Conservation (phyloP, 441 rosid species). For the Iberis amara region DNA sequence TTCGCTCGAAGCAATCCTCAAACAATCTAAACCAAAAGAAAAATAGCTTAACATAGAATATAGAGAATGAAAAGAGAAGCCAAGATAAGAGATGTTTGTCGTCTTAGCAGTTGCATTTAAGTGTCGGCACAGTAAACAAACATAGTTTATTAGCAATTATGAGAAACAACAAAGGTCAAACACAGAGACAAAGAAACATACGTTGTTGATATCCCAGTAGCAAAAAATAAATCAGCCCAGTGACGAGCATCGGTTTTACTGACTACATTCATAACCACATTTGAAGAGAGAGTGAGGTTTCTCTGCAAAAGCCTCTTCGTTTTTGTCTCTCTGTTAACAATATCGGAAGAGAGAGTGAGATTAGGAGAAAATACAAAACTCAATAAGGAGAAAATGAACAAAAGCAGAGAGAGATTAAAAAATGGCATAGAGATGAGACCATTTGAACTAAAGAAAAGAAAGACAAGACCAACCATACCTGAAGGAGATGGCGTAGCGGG, state of each 20-base stretch:
- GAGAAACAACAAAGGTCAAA: constrained; percentile 9
- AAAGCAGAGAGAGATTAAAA: constrained; percentile 4
- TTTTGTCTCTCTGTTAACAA: constrained; percentile 71
- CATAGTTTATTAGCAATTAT: background rate
- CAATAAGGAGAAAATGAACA: constrained; percentile 1
- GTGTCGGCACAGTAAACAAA: constrained; percentile 6
- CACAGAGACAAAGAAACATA: constrained; percentile 35
- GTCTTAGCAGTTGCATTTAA: constrained; percentile 12
- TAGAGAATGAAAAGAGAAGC: constrained; percentile 18
- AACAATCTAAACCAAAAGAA: constrained; percentile 55
- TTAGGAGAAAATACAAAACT: background rate
- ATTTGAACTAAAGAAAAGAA: constrained; percentile 5
- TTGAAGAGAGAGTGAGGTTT: constrained; percentile 96
- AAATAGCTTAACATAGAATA: constrained; percentile 18
- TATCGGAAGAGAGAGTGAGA: constrained; percentile 8
- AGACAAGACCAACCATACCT: constrained; percentile 46
- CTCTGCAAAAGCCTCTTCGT: constrained; percentile 89
- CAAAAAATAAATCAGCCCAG: constrained; percentile 91
- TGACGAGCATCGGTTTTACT: constrained; percentile 98
- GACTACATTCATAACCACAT: constrained; percentile 97
- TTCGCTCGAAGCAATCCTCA: constrained; percentile 94
- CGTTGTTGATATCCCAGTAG: constrained; percentile 99
- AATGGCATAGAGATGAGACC: constrained; percentile 17
- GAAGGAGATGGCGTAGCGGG: constrained; percentile 91
- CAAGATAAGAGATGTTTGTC: constrained; percentile 6